Base-by-base conservation (phyloP, 2,329 filamentous ascomycete genomes). In the Clarireedia monteithiana region DNA sequence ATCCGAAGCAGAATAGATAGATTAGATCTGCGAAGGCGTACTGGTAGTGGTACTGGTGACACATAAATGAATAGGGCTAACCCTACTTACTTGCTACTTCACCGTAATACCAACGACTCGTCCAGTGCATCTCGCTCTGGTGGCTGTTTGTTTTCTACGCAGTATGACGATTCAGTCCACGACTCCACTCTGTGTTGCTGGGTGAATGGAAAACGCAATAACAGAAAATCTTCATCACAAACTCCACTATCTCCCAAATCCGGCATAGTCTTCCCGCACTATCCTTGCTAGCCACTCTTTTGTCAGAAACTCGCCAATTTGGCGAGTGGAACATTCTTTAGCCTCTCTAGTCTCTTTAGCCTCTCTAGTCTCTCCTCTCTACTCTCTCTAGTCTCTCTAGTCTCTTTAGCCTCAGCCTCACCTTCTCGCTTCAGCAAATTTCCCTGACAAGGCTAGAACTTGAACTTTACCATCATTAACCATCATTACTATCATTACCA, bases 211-310 rank as follows among this genome's bases (percentile, higher is more conserved):
- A 47, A 47, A 20, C 12, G n/a, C n/a, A 45, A 10, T 7, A 45
- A 17, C 10, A 17, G 44, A 49, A 46, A 45, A 54, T 39, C 42
- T 48, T 48, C 44, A 27, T 34, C 15, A n/a, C 14, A 23, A 17
- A 9, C 14, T 50, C 53, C 53, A 55, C 53, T 45, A 30, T 9
- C 38, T 15, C 30, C 26, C 44, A 10, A 9, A 17, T 49, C 15
- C 6, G 7, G 24, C 39, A 4, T 48, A 26, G 40, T 15, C 10
- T 36, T 44, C 38, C 47, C 39, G n/a, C 15, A 9, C 14, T 14
- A 55, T 55, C 53, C 53, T 50, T 53, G 48, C 49, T 48, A 58
- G 53, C 34, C 14, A 48, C 20, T 30, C 20, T 26, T 38, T 24
- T 24, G 15, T 38, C 17, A 24, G 48, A 20, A 20, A 20, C 20